Evolutionary conservation across 768 basidiomycete genomes (phyloP), one percentile per base, ranked within the genome.

Genomic region (Coprinellus aureogranulatus): DNA sequence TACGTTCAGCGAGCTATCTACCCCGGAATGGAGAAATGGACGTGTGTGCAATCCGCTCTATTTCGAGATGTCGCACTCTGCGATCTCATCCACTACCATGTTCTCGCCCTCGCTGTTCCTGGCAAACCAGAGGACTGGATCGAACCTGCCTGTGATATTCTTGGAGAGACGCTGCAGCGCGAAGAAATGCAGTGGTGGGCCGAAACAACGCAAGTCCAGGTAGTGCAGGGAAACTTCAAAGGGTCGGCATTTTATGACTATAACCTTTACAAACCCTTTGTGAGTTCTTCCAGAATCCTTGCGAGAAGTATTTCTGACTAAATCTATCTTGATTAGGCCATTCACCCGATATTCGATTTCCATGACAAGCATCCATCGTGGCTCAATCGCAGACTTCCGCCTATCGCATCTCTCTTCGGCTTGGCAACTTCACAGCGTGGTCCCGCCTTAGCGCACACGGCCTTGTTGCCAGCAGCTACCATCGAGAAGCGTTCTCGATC

Each of bases 1-100:
- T 66, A 62, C 40, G 46, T 64, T 28, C 57, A 66, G 30, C 49
- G 27, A 46, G 37, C 18, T 41, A 59, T 39, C 44, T 45, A 8
- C 40, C 45, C 48, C 63, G 62, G 64, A 40, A 37, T 37, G 52
- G 10, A 22, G 9, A 12, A 10, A 22, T 12, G 22, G 44, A 22
- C 11, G 22, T 8, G 55, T 30, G 26, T 39, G 1, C 8, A 27
- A 12, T 46, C 65, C 9, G 27, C 26, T 0, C 10, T 60, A 4
- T 65, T 65, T 31, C 64, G 59, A 26, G 46, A 62, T 45, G 34
- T 20, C 11, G 61, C 61, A 4, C 47, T 63, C 6, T 45, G 37
- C 37, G 18, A 39, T 18, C 37, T 39, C 37, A 39, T 39, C 37
- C 37, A 39, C 37, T 39, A 39, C 18, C 9, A 18, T 18, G 18